These are phyloP conservation scores for Mycena belliarum DNA, from an alignment of 768 basidiomycete species.

Conservation along the genomic window DNA sequence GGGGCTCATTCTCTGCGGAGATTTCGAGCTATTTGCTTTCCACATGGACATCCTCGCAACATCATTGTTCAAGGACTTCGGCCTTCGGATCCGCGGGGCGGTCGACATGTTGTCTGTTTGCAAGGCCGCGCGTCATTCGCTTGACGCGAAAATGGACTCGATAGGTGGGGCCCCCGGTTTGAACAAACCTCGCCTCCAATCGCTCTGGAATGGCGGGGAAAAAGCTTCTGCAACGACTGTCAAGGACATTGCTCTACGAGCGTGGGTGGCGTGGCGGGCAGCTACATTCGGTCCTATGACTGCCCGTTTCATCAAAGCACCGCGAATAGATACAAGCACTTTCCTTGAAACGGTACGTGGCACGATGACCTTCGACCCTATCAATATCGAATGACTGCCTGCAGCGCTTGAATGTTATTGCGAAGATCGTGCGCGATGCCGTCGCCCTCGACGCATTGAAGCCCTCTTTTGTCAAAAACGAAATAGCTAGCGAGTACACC, in stretches of 20 bases:
- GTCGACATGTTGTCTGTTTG: conserved; percentile 44
- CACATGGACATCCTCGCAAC: conserved; percentile 46
- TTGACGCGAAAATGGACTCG: conserved; percentile 33
- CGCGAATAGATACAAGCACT: conserved; percentile 27
- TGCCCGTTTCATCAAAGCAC: conserved; percentile 1
- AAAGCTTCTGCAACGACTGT: conserved; percentile 9
- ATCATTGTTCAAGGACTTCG: conserved; percentile 41
- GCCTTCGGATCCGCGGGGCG: conserved; percentile 33
- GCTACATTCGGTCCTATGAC: conserved; percentile 27
- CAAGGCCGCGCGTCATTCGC: conserved; percentile 30
- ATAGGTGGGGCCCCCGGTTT: conserved; percentile 40
- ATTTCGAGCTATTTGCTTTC: conserved; percentile 39
- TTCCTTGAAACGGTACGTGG: conserved; percentile 31
- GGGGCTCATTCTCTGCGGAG: conserved; percentile 33
- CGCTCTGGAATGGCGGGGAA: conserved; percentile 34
- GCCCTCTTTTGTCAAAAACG: conserved; percentile 48
- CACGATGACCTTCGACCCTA: not conserved
- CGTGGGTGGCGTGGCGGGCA: conserved; percentile 47
- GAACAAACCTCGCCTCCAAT: conserved; percentile 25
- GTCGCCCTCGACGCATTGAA: conserved; percentile 42
- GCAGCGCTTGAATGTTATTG: conserved; percentile 40
- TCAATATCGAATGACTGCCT: conserved; percentile 20
- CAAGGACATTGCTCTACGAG: conserved; percentile 36
- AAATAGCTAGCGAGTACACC: conserved; percentile 35
- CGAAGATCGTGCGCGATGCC: conserved; percentile 40